Conservation (phyloP, 106 monocot genomes). For the Allium cepa region DNA sequence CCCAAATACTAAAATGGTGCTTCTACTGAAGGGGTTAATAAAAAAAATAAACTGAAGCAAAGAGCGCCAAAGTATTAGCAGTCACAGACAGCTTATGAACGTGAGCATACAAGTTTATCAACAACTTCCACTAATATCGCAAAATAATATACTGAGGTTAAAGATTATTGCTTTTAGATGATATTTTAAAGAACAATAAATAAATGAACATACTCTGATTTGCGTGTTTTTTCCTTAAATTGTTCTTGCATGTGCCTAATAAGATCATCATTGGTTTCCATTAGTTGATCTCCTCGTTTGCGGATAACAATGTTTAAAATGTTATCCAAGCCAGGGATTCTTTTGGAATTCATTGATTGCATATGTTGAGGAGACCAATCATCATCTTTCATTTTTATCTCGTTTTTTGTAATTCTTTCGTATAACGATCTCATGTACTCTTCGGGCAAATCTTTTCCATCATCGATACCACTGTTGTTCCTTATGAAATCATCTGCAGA, state of each 20-base stretch:
- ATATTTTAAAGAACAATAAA: background rate
- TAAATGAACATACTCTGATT: constrained; percentile 78
- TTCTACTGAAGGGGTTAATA: too few species aligned
- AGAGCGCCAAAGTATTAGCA: too few species aligned
- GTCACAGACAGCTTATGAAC: too few species aligned
- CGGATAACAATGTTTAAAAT: constrained; percentile 93
- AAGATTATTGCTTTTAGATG: background rate
- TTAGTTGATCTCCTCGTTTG: constrained; percentile 60
- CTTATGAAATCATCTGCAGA: constrained; percentile 94
- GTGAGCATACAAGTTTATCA: too few species aligned
- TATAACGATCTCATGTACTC: constrained; percentile 94
- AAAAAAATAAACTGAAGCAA: too few species aligned
- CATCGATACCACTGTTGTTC: constrained; percentile 94
- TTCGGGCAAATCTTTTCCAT: constrained; percentile 95
- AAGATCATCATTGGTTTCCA: constrained; percentile 75
- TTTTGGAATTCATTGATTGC: constrained; percentile 53
- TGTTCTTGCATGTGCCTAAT: constrained; percentile 96
- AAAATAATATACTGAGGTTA: background rate
- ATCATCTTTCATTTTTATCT: constrained; percentile 99
- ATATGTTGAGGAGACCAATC: constrained; percentile 58
- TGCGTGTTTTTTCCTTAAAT: constrained; percentile 90
- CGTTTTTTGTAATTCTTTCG: constrained; percentile 78
- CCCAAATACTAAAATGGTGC: too few species aligned
- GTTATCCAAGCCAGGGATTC: constrained; percentile 73
- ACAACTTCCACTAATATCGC: background rate